Base-by-base conservation (phyloP, 495 filamentous ascomycete species). In the Platismatia glauca region DNA sequence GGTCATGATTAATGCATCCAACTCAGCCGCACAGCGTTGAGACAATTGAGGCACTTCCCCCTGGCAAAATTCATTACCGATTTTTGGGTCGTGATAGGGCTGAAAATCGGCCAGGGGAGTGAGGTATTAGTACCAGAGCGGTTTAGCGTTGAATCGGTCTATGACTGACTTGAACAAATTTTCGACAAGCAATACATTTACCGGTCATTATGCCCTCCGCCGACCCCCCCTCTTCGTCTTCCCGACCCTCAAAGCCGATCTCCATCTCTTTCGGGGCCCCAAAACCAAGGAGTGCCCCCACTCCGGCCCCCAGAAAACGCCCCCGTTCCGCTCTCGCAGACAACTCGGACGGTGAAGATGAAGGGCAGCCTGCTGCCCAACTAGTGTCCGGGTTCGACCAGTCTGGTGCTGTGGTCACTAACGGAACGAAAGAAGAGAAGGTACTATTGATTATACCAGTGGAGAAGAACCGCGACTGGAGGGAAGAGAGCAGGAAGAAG, bases 381-480 rank as follows among this genome's bases (percentile, higher is more conserved):
- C 75, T 75, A 24, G 81, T 89, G 31, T 79, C 80, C 0, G 82
- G 77, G 37, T 88, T 89, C 65, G 83, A 87, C 68, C 77, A 76
- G 2, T 69, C 73, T 9, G 85, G 85, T 33, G 80, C 76, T 15
- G 82, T 79, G 15, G 76, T 87, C 46, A 71, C 76, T 15, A 73
- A 78, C 37, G 71, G 71, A 18, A 64, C 68, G 12, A 70, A 64
- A 43, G 63, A 74, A 38, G 72, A 67, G 20, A 77, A 80, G 55
- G 70, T 72, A 57, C 79, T 81, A 16, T 73, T 89, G 31, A 79
- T 89, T 31, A 94, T 94, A 59, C 77, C 78, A 16, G 80, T 80
- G 16, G 78, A 85, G 61, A 80, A 79, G 71, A 89, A 87, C 70
- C 83, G 86, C 57, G 84, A 91, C 69, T 90, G 88, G 88, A 83